Conservation (phyloP, 106 monocot genomes). For the Agapanthus africanus region DNA sequence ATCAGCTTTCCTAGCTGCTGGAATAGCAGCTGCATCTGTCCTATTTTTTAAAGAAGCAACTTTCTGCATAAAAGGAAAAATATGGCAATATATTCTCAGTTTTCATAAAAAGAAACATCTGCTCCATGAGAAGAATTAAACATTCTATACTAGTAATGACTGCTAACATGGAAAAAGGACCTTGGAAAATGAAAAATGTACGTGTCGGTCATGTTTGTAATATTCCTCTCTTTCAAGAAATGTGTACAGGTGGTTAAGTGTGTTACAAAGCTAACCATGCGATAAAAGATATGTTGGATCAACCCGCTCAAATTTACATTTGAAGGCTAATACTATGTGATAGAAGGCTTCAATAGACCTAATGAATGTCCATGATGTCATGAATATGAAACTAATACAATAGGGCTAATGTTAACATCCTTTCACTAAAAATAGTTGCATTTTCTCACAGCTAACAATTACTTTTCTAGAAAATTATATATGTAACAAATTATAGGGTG, state of each 20-base stretch:
- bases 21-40: conserved; percentile 67
- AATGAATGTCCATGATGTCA: too few species aligned
- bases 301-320: too few species aligned
- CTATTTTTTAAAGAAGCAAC: conserved; percentile 67
- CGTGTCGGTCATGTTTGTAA: neutral
- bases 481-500: neutral
- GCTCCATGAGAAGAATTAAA: neutral
- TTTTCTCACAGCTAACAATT: too few species aligned
- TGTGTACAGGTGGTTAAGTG: too few species aligned
- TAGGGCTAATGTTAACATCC: too few species aligned
- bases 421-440: too few species aligned
- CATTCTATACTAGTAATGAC: neutral
- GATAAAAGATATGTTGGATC: too few species aligned
- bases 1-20: conserved; percentile 78
- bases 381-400: too few species aligned
- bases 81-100: neutral
- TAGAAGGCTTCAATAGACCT: too few species aligned
- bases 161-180: neutral
- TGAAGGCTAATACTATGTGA: too few species aligned
- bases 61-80: conserved; percentile 37
- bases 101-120: neutral
- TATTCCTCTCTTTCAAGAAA: neutral
- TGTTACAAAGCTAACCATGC: too few species aligned
- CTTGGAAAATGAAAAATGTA: neutral
- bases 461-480: too few species aligned